phyloP scores from a whole-genome alignment of 495 filamentous ascomycete genomes.

The Parathielavia appendiculata region DNA sequence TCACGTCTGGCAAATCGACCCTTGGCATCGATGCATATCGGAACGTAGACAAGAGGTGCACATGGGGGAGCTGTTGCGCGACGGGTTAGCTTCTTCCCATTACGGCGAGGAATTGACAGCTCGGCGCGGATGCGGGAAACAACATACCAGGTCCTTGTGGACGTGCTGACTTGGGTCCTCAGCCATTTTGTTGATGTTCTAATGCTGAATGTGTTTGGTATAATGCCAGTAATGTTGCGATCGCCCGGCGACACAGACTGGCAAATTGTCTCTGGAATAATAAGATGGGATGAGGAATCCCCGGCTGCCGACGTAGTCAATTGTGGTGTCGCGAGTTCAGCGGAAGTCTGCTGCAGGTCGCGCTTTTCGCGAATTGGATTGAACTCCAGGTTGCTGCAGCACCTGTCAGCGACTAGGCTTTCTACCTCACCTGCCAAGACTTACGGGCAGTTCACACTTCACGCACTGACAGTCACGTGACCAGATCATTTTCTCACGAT shows the following conservation, averaged over 20 bases:
- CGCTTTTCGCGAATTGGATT: constrained; percentile 23
- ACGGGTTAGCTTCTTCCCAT: constrained; percentile 11
- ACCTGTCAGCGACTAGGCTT: neutral
- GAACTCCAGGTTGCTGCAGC: neutral
- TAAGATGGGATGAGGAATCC: neutral
- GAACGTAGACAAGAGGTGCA: constrained; percentile 76
- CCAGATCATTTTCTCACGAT: no score
- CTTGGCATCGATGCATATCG: constrained; percentile 63
- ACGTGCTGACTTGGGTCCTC: constrained; percentile 36
- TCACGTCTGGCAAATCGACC: constrained; percentile 63
- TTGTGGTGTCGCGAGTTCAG: constrained; percentile 18
- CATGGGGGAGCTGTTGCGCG: constrained; percentile 65
- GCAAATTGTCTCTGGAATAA: neutral
- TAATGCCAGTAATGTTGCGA: constrained; percentile 15
- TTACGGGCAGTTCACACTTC: no score
- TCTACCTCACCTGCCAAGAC: no score
- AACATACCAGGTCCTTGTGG: constrained; percentile 33
- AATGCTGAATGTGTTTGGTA: neutral
- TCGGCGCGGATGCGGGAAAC: neutral
- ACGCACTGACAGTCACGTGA: constrained; percentile 10
- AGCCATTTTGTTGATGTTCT: constrained; percentile 20
- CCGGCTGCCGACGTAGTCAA: neutral
- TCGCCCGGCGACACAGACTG: neutral
- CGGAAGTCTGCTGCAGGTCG: constrained; percentile 24
- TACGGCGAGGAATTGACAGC: constrained; percentile 2